Base-by-base conservation (phyloP, 2,329 filamentous ascomycete genomes). In the Coleophoma eucalyptorum region DNA sequence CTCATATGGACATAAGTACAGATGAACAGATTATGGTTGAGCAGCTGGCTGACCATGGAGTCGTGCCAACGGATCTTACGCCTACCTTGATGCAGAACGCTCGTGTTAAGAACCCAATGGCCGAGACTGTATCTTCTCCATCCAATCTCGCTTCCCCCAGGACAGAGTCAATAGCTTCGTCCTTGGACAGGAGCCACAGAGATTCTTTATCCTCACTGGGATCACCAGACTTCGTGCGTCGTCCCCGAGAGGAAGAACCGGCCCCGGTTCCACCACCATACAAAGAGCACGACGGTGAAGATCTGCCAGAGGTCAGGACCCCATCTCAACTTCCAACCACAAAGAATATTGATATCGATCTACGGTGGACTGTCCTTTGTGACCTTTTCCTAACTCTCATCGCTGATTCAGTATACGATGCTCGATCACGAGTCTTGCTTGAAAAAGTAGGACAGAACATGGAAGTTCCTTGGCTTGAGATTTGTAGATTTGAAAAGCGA, bases 11-110 rank as follows among this genome's bases (percentile, higher is more conserved):
- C 53, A 95, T 99, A 62, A 91, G 86, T 63, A 76, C 86, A 19
- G 86, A 82, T 13, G 94, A 99, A 70, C 94, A 99, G 73, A 77
- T 99, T 67, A 99, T 99, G 94, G 97, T 99, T 59, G 94, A 99
- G 72, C 94, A 99, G 69, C 77, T 99, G 52, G 87, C 89, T 12
- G 89, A 94, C 51, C 94, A 99, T 70, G 94, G 93, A 4, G 91
- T 99, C 6, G 77, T 90, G 55, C 87, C 94, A 0, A 75, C 77
- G 42, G 94, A 99, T 67, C 75, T 99, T 51, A 92, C 90, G 0
- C 87, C 89, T 0, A 82, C 89, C 0, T 76, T 99, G 42, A 96
- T 96, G 86, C 84, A 90, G 55, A 99, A 97, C 68, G 83, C 94
- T 12, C 81, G 91, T 47, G 92, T 99, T 33, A 90, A 90, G 64